Evolutionary conservation across 805 yeast species (phyloP).

Genomic region (Yarrowia divulgata): DNA sequence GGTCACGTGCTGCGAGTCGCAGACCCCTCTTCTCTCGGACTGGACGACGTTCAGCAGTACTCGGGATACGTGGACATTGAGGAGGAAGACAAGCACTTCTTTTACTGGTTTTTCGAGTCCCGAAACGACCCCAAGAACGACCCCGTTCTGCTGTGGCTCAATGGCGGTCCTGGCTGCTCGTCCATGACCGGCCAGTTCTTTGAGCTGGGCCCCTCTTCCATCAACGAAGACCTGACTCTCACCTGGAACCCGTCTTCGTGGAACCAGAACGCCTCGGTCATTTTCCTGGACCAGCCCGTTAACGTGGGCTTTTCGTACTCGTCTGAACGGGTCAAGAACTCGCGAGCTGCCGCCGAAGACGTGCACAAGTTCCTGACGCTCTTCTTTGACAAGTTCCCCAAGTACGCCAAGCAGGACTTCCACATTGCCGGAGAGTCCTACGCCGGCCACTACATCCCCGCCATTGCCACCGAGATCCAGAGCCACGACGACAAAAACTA

Average conservation of each 20-base stretch:
- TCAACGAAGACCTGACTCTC: slow-evolving; percentile 69
- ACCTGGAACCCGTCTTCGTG: slow-evolving; percentile 83
- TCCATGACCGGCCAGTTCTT: slow-evolving; percentile 88
- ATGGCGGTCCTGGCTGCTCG: slow-evolving; percentile 97
- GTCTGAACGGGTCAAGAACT: slow-evolving; percentile 65
- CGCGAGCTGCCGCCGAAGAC: slow-evolving; percentile 86
- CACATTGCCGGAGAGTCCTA: slow-evolving; percentile 94
- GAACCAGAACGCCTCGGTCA: slow-evolving; percentile 89
- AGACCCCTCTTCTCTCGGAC: slow-evolving; percentile 69
- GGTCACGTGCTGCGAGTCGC: slow-evolving; percentile 65
- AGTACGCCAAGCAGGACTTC: slow-evolving; percentile 64
- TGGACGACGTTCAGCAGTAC: slow-evolving; percentile 73
- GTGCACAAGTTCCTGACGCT: slow-evolving; percentile 83
- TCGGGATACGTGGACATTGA: slow-evolving; percentile 76
- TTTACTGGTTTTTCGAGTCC: slow-evolving; percentile 93
- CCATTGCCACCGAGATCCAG: slow-evolving; percentile 65
- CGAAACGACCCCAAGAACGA: slow-evolving; percentile 86
- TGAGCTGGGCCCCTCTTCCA: slow-evolving; percentile 88
- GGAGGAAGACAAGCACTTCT: slow-evolving; percentile 83
- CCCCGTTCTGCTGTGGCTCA: slow-evolving; percentile 89
- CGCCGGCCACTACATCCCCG: slow-evolving; percentile 95
- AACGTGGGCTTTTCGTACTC: slow-evolving; percentile 92
- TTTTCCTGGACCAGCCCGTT: slow-evolving; percentile 93
- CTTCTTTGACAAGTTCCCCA: slow-evolving; percentile 84
- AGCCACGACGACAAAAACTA: slow-evolving; percentile 56